Conservation (phyloP, 164 flowering plant species). For the Sextonia rubra region DNA sequence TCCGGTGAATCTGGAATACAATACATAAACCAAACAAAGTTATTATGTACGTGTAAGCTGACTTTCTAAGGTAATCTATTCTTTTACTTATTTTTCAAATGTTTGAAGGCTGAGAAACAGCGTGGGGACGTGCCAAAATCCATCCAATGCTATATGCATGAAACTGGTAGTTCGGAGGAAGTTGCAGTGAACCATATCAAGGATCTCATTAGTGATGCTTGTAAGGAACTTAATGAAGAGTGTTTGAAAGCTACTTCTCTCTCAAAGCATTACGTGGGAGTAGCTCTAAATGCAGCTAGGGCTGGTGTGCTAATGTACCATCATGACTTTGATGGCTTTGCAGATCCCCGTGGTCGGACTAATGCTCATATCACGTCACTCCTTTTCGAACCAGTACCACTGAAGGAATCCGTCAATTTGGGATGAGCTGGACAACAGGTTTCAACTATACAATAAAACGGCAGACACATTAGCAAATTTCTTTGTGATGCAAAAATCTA, state of each 20-base stretch:
- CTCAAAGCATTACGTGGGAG: neutral
- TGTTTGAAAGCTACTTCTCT: neutral
- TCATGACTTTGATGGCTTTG: constrained; percentile 19
- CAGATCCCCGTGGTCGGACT: neutral
- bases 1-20: no score
- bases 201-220: constrained; percentile 9
- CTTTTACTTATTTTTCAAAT: neutral
- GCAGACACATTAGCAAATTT: no score
- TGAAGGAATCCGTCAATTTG: neutral
- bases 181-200: constrained; percentile 14
- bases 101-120: constrained; percentile 16
- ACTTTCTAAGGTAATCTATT: neutral
- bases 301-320: constrained; percentile 9
- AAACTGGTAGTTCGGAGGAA: constrained; percentile 21
- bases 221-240: constrained; percentile 17
- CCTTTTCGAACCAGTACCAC: constrained; percentile 8
- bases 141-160: constrained; percentile 24
- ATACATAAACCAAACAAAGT: no score
- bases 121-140: constrained; percentile 18
- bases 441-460: no score
- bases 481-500: no score
- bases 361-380: constrained; percentile 4
- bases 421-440: no score
- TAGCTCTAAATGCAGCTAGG: neutral
- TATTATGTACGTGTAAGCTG: neutral